A percentile compares a stretch with the other conserved stretches of the same genome.
Conservation (phyloP, 331 rosid species). For the Malus hybrid region DNA sequence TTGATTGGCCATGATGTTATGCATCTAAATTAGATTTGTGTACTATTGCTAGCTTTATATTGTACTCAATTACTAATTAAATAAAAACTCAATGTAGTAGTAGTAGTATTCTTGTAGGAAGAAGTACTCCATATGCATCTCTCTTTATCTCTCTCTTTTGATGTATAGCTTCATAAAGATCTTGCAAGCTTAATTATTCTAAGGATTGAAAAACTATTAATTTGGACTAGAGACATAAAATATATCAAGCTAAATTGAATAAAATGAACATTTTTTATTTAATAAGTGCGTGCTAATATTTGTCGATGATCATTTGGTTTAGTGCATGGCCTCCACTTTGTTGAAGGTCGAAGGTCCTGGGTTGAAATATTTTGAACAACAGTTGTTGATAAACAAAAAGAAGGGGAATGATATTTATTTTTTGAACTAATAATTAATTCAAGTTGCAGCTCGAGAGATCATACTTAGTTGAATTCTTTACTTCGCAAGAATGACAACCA, state of each 20-base stretch:
- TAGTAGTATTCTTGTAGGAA: neutral
- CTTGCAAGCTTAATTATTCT: neutral
- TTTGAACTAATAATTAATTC: neutral
- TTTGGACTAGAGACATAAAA: neutral
- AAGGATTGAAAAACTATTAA: neutral
- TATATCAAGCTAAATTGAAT: neutral
- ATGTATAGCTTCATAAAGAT: neutral
- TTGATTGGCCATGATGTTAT: slow-evolving; percentile 77
- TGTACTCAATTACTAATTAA: neutral
- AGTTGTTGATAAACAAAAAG: neutral
- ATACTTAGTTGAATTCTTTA: neutral
- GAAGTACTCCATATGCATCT: neutral
- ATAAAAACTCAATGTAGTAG: neutral
- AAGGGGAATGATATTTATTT: neutral
- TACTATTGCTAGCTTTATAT: slow-evolving; percentile 7
- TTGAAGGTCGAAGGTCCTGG: neutral
- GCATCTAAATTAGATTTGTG: slow-evolving; percentile 10
- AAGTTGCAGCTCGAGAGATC: neutral
- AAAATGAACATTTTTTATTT: neutral
- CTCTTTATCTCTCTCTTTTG: neutral
- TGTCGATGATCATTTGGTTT: neutral
- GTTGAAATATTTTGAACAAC: neutral
- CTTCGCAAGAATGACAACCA: neutral
- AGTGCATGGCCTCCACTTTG: neutral
- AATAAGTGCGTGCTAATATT: no score